Base-by-base conservation (phyloP, 164 flowering plant genomes). In the Tetracentron sinense region DNA sequence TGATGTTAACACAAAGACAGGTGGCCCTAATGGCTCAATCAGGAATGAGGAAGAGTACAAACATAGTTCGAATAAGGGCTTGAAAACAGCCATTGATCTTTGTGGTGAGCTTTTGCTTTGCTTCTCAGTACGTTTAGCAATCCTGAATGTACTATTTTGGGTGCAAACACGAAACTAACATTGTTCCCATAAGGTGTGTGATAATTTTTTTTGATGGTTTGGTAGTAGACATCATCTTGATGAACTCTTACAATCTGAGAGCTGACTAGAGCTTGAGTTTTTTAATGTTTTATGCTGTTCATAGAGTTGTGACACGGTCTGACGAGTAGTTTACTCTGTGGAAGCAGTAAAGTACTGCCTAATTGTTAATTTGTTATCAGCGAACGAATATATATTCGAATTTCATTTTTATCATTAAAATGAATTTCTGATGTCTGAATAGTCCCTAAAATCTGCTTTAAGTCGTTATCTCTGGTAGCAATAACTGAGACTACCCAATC, bases 1-100 rank as follows among this genome's bases (percentile, higher is more conserved):
- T 64, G 95, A 88, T 71, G 90, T 53, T 69, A 76, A 68, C 15
- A 82, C 94, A 30, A 91, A 89, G 63, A 89, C 93, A 12, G 99
- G 96, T 44, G 99, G 99, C 58, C 85, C 99, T 3, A 89, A 91
- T 74, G 99, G 96, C 26, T 91, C 96, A 8, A 94, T 94, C 50
- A 72, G 96, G 75, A 85, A 65, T 48, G 90, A 88, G 62, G 92
- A 85, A 62, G 99, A 95, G 76, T 79, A 47, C 71, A 54, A 61
- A 58, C 99, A 91, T 63, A 85, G 82, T 27, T 71, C 92, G 19
- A 95, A 95, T 63, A 88, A 55, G 64, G 97, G 96, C 56, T 72
- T 91, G 69, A 83, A 87, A 66, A 85, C 81, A 59, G 96, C 99
- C 27, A 61, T 91, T 54, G 90, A 86, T 62, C 78, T 88, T 63